Conservation (phyloP, 176 grass and related monocot genomes). For the Bolboschoenus planiculmis region DNA sequence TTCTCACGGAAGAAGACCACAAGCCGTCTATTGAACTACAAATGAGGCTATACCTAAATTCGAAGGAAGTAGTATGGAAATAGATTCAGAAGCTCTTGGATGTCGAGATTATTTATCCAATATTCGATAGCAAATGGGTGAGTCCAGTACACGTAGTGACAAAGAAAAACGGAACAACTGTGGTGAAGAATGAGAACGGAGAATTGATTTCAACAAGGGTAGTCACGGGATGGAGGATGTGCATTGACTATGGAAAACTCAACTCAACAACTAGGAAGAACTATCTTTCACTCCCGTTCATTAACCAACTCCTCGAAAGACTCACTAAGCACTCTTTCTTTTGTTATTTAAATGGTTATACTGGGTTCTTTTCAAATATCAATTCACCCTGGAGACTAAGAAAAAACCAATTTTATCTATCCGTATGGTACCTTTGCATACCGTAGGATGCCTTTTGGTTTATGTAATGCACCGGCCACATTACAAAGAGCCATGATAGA, state of each 20-base stretch:
- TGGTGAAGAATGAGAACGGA: neutral
- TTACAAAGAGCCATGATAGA: no score
- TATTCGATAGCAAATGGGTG: neutral
- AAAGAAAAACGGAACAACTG: neutral
- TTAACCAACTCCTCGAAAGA: neutral
- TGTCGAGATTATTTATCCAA: neutral
- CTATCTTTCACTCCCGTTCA: neutral
- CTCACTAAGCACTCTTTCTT: no score
- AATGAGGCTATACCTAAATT: neutral
- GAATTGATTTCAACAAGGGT: neutral
- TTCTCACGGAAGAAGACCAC: no score
- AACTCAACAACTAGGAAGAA: neutral
- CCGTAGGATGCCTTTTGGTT: no score
- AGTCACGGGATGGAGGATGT: neutral
- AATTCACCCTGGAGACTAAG: no score
- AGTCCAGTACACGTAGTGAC: neutral
- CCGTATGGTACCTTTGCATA: no score
- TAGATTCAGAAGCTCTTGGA: neutral
- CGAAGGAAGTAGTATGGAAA: neutral
- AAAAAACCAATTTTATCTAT: no score
- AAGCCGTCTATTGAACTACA: neutral
- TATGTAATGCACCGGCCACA: no score
- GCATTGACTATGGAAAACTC: neutral
- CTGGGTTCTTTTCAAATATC: no score
- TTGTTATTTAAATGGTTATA: no score